These are phyloP conservation scores for Inosperma sp. DNA, from an alignment of 768 basidiomycete genomes.

Conservation along the genomic window DNA sequence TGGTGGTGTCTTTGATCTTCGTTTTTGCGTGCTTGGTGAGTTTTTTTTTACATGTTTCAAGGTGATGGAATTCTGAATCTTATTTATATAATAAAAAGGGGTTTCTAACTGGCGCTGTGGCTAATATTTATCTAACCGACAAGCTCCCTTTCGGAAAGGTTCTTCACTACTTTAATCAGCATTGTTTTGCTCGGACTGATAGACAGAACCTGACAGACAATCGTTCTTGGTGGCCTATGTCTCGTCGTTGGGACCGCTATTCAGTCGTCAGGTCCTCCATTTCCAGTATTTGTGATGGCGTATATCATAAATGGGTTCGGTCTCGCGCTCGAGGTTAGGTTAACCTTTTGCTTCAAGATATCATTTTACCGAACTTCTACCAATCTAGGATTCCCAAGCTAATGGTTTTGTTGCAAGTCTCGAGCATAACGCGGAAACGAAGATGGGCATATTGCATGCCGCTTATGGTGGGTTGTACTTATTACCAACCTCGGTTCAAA, in stretches of 20 bases:
- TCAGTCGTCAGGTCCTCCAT: conserved; percentile 54
- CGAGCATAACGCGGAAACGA: conserved; percentile 49
- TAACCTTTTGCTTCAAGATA: not conserved
- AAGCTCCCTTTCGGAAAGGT: conserved; percentile 44
- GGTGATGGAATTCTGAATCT: conserved; percentile 27
- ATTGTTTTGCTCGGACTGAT: not conserved
- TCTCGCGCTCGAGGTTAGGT: conserved; percentile 40
- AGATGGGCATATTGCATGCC: conserved; percentile 69
- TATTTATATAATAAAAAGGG: conserved; percentile 27
- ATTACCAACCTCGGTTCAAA: not conserved
- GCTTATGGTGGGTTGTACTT: conserved; percentile 46
- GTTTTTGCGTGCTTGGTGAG: conserved; percentile 37
- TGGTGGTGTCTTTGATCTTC: conserved; percentile 60
- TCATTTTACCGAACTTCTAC: not conserved
- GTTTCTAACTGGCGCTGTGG: conserved; percentile 36
- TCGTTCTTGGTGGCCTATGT: conserved; percentile 38
- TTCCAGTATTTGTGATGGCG: conserved; percentile 55
- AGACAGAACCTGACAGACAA: conserved; percentile 11
- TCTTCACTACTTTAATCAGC: not conserved
- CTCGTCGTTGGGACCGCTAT: conserved; percentile 54
- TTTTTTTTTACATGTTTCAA: conserved; percentile 31
- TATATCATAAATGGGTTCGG: conserved; percentile 43
- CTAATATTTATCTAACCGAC: conserved; percentile 36
- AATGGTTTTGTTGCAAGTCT: conserved; percentile 65
- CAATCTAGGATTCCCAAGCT: conserved; percentile 59